Percentiles rank a stretch among this genome's conserved stretches.
phyloP scores from a whole-genome alignment of 208 protist species.

The Trichomonas tenax region DNA sequence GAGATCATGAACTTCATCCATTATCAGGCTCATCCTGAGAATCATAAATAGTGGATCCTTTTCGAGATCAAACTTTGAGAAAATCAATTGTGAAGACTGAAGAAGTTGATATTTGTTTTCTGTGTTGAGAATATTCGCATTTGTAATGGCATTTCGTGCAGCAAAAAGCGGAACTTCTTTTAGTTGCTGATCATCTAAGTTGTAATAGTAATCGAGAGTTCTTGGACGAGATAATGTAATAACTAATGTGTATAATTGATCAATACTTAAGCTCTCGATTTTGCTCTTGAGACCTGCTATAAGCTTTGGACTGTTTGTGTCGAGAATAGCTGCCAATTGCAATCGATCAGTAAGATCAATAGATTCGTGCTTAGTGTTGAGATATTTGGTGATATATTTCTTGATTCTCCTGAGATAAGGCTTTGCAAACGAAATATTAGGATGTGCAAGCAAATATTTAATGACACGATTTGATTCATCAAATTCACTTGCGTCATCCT shows the following conservation, averaged over 20 bases:
- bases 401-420: not conserved
- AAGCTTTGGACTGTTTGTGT: not conserved
- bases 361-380: not conserved
- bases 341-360: not conserved
- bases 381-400: not conserved
- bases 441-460: not conserved
- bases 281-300: not conserved
- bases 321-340: not conserved
- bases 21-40: not conserved
- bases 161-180: too few relatives aligned
- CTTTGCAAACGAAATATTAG: not conserved
- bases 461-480: not conserved
- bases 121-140: too few relatives aligned
- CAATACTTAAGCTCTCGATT: too few relatives aligned
- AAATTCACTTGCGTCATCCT: not conserved
- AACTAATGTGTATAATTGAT: too few relatives aligned
- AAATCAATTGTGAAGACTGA: too few relatives aligned
- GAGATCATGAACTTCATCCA: not conserved
- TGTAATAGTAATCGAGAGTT: too few relatives aligned
- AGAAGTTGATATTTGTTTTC: too few relatives aligned
- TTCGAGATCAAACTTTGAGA: not conserved
- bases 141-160: too few relatives aligned
- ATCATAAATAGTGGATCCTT: not conserved
- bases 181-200: too few relatives aligned
- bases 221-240: too few relatives aligned